These are phyloP conservation scores for Alternaria sp. DNA, from an alignment of 2,329 filamentous ascomycete genomes.

Conservation along the genomic window DNA sequence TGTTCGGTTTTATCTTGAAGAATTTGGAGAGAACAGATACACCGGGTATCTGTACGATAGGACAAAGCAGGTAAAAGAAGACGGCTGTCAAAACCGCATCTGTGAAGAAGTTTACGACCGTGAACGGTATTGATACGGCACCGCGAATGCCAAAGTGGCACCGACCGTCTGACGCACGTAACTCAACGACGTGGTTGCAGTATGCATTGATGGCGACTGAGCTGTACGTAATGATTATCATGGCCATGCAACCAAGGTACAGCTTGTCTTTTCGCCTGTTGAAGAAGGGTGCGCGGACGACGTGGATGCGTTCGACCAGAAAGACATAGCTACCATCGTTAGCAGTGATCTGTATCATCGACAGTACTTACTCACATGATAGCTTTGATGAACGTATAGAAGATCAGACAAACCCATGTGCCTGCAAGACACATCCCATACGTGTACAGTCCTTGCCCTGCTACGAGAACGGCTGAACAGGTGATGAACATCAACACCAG, in stretches of 20 bases:
- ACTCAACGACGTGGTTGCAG: conserved; percentile 39
- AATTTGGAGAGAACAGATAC: background rate
- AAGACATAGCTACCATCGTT: conserved; percentile 43
- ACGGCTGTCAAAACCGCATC: conserved; percentile 47
- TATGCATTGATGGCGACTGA: conserved; percentile 36
- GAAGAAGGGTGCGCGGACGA: conserved; percentile 43
- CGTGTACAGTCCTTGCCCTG: conserved; percentile 38
- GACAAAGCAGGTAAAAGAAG: conserved; percentile 48
- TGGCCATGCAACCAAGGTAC: conserved; percentile 40
- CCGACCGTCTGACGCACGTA: conserved; percentile 36
- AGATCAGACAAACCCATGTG: conserved; percentile 49
- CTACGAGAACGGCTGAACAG: conserved; percentile 33
- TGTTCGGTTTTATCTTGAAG: background rate
- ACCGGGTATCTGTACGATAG: conserved; percentile 17
- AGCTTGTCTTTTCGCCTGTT: conserved; percentile 43
- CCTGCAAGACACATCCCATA: conserved; percentile 38
- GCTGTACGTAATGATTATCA: conserved; percentile 31
- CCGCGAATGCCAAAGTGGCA: conserved; percentile 50
- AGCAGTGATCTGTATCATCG: background rate
- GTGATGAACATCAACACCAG: conserved; percentile 29
- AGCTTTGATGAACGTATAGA: conserved; percentile 47
- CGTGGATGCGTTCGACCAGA: conserved; percentile 51
- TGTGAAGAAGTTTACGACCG: conserved; percentile 46
- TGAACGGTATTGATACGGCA: conserved; percentile 45
- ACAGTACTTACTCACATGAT: conserved; percentile 22